phyloP scores from a whole-genome alignment of 2,329 filamentous ascomycete genomes.

The Trichoderma endophyticum region DNA sequence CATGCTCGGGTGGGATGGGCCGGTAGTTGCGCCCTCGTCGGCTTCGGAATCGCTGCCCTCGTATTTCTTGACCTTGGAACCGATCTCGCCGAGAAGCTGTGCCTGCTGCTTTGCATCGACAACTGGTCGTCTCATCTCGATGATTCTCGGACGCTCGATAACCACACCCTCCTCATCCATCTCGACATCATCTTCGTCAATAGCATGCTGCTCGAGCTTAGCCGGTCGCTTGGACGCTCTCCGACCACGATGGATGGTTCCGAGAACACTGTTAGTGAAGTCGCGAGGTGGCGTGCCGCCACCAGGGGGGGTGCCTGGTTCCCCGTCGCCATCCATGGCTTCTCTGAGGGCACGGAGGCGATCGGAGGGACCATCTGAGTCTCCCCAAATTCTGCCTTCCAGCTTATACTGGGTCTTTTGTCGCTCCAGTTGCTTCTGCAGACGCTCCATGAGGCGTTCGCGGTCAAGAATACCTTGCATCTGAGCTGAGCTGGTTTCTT shows the following conservation, averaged over 20 bases:
- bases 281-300: slow-evolving; percentile 55
- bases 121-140: slow-evolving; percentile 72
- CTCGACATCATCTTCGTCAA: slow-evolving; percentile 51
- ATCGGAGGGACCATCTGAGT: slow-evolving; percentile 81
- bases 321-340: slow-evolving; percentile 72
- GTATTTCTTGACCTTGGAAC: slow-evolving; percentile 68
- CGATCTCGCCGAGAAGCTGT: slow-evolving; percentile 67
- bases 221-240: slow-evolving; percentile 56
- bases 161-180: slow-evolving; percentile 57
- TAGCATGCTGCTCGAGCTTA: slow-evolving; percentile 37
- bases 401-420: slow-evolving; percentile 98
- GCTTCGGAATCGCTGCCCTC: slow-evolving; percentile 72
- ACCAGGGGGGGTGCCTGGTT: slow-evolving; percentile 46
- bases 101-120: slow-evolving; percentile 62
- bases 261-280: slow-evolving; percentile 70
- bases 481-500: slow-evolving; percentile 63
- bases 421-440: slow-evolving; percentile 92
- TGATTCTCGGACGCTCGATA: slow-evolving; percentile 74
- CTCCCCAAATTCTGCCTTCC: slow-evolving; percentile 87
- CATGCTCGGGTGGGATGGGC: slow-evolving; percentile 70
- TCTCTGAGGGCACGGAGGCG: slow-evolving; percentile 87
- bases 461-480: slow-evolving; percentile 94
- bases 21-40: slow-evolving; percentile 66
- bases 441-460: slow-evolving; percentile 84
- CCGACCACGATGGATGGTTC: slow-evolving; percentile 63